Base-by-base conservation (phyloP, 208 protist species). In the Crithidia mellificae region DNA sequence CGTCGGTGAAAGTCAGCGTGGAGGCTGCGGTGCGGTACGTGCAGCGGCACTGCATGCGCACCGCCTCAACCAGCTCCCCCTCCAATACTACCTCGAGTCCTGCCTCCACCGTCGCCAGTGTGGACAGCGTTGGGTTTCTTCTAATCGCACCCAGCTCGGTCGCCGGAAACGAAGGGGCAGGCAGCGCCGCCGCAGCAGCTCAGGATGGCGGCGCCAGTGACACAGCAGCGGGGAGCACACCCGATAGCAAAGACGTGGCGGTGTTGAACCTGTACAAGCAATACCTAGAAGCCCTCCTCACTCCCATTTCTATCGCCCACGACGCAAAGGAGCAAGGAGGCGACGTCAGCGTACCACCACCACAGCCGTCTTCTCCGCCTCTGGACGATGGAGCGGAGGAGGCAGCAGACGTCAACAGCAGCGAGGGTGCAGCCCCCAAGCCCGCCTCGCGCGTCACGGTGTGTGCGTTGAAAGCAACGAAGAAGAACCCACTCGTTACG, bases 381-480 rank as follows among this genome's bases (percentile, higher is more conserved):
- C n/a, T n/a, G n/a, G n/a, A n/a, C n/a, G n/a, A n/a, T n/a, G n/a
- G n/a, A n/a, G 54, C 15, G 0, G 36, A 34, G 20, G 61, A 62
- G 7, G 38, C 12, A 0, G 56, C 47, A 12, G 36, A 25, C 12
- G 52, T 38, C 53, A 29, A 17, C 15, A 50, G 30, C 27, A 34
- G 25, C 38, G 47, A 66, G 27, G 32, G 22, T 32, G 64, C 20
- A 54, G 46, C 24, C 9, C 7, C 27, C 22, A 29, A 34, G 29
- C 2, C 52, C 0, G 12, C 24, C 22, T 74, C 82, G n/a, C 67
- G 68, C 8, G 80, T 92, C 14, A 73, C 70, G 0, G 49, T 88
- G 19, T 85, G 80, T 63, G 41, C 58, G 29, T 59, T 95, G n/a
- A 88, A 83, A 53, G 30, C 77, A 12, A 81, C 80, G 15, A 95